phyloP scores from a whole-genome alignment of 75 land plant genomes.

The Pseudotsuga menziesii region DNA sequence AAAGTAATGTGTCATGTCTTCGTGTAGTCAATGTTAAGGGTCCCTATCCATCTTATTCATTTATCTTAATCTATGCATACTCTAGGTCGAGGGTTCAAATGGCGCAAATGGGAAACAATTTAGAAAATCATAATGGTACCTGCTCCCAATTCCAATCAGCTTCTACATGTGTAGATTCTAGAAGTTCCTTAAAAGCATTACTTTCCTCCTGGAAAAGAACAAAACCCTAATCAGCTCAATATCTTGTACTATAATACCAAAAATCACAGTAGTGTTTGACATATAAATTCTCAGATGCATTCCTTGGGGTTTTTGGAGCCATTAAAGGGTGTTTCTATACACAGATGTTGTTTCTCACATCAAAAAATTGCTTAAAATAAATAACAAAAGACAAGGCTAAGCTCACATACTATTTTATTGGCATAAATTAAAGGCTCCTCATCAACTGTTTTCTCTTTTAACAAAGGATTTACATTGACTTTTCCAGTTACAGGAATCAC shows the following conservation, averaged over 20 bases:
- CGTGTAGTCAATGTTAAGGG: no score
- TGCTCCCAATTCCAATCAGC: constrained; percentile 99
- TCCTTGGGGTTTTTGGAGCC: no score
- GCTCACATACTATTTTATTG: constrained; percentile 61
- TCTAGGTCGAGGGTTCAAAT: no score
- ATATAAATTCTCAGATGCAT: no score
- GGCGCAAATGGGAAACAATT: not conserved
- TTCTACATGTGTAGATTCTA: constrained; percentile 86
- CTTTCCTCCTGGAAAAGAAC: constrained; percentile 74
- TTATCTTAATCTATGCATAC: no score
- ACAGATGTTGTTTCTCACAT: not conserved
- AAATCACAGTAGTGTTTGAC: no score
- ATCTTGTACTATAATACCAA: no score
- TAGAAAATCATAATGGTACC: constrained; percentile 25
- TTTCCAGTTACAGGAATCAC: constrained; percentile 64
- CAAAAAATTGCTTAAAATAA: not conserved
- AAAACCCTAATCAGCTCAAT: not conserved
- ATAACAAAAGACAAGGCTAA: not conserved
- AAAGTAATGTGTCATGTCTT: no score
- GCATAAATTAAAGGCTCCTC: constrained; percentile 79
- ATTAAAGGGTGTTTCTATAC: not conserved
- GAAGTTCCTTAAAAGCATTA: constrained; percentile 79
- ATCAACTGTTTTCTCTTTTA: constrained; percentile 64
- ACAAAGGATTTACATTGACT: constrained; percentile 47
- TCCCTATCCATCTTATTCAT: no score